Percentiles rank a stretch among this genome's conserved stretches.
phyloP scores from a whole-genome alignment of 2,329 filamentous ascomycete genomes.

The Lachnellula occidentalis region DNA sequence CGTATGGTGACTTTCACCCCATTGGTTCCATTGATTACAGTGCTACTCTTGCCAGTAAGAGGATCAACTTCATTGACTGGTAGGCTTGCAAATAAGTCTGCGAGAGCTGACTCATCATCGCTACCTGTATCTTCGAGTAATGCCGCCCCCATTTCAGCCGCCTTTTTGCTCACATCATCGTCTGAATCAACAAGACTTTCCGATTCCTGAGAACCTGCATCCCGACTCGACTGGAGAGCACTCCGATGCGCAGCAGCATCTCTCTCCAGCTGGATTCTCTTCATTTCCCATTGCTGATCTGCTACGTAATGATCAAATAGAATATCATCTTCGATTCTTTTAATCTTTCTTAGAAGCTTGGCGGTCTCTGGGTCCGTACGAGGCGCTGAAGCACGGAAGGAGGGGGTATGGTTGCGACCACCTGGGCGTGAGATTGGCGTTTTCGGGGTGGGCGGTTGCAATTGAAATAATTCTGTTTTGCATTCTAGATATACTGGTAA shows the following conservation, averaged over 20 bases:
- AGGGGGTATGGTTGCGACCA: constrained; percentile 8
- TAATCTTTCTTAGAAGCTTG: constrained; percentile 68
- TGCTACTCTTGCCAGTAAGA: constrained; percentile 51
- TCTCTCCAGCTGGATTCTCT: constrained; percentile 55
- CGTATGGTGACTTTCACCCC: constrained; percentile 58
- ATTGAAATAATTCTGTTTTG: constrained; percentile 60
- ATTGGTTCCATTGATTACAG: constrained; percentile 46
- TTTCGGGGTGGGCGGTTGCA: constrained; percentile 48
- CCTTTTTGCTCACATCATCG: constrained; percentile 48
- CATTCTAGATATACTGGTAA: constrained; percentile 72
- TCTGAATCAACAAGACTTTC: constrained; percentile 34
- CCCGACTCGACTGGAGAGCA: constrained; percentile 6
- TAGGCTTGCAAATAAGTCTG: constrained; percentile 54
- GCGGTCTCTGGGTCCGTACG: constrained; percentile 40
- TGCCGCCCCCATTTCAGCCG: constrained; percentile 53
- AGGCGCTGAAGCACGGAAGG: constrained; percentile 10
- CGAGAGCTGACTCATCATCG: constrained; percentile 49
- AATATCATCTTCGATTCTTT: constrained; percentile 70
- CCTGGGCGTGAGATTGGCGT: constrained; percentile 26
- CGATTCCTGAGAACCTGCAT: constrained; percentile 22
- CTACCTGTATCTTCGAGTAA: constrained; percentile 48
- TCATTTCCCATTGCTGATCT: constrained; percentile 58
- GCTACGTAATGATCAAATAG: constrained; percentile 65
- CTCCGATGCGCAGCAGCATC: constrained; percentile 37
- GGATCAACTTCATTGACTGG: constrained; percentile 57